A percentile compares a stretch with the other conserved stretches of the same genome.
These are phyloP conservation scores for Rhodamnia argentea DNA, from an alignment of 345 rosid species.

Conservation along the genomic window DNA sequence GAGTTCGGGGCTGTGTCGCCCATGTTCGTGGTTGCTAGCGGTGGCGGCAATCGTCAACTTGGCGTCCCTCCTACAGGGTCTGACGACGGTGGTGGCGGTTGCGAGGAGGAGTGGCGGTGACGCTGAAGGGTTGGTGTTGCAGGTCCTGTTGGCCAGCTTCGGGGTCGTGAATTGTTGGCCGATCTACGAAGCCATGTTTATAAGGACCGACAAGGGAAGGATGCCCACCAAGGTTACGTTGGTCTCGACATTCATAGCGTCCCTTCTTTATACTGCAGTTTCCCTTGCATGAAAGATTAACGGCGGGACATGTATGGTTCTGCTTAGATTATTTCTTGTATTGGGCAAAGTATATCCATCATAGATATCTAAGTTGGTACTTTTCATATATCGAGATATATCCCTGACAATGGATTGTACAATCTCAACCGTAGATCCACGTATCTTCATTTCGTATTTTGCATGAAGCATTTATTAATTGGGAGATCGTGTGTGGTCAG, in stretches of 20 bases:
- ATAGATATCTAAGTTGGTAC: not conserved
- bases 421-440: too few relatives aligned
- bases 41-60: not conserved
- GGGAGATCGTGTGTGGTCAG: too few relatives aligned
- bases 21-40: not conserved
- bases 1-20: constrained; percentile 1
- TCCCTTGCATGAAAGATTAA: not conserved
- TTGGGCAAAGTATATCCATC: not conserved
- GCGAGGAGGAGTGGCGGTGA: not conserved
- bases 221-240: constrained; percentile 19
- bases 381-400: not conserved
- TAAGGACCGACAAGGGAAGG: constrained; percentile 55
- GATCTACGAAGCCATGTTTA: constrained; percentile 45
- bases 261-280: constrained; percentile 6
- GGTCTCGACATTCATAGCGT: constrained; percentile 17
- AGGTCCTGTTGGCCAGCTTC: constrained; percentile 29
- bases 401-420: too few relatives aligned
- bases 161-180: constrained; percentile 42
- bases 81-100: not conserved
- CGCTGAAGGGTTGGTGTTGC: constrained; percentile 17
- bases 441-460: too few relatives aligned
- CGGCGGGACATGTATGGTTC: not conserved
- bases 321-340: not conserved
- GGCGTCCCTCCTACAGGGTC: not conserved
- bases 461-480: too few relatives aligned